Percentiles rank a stretch among this genome's conserved stretches.
phyloP scores from a whole-genome alignment of 116 monocot genomes.

The Posidonia oceanica region DNA sequence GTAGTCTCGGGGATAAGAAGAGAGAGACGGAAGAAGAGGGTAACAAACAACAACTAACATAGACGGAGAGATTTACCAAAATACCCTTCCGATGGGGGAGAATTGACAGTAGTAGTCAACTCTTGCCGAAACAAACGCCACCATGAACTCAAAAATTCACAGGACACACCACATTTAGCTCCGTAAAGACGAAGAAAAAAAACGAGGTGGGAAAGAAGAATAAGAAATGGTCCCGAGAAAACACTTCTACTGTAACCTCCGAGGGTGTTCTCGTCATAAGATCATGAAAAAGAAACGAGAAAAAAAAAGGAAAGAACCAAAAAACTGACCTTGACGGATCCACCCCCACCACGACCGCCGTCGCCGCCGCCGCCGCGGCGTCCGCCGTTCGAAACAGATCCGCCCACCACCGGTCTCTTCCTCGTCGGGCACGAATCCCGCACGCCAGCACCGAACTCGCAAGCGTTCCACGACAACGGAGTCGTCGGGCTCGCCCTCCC shows the following conservation, averaged over 20 bases:
- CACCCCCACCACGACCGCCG: not conserved
- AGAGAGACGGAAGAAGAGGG: not conserved
- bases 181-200: not conserved
- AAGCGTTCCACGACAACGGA: not conserved
- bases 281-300: no score
- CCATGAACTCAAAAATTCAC: not conserved
- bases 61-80: not conserved
- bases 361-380: not conserved
- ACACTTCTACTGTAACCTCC: no score
- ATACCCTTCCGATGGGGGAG: not conserved
- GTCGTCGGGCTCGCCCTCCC: constrained; percentile 2
- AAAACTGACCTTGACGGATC: constrained; percentile 3
- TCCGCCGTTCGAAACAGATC: not conserved
- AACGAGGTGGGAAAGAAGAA: no score
- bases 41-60: not conserved
- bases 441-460: not conserved
- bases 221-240: no score
- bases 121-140: not conserved
- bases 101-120: no score
- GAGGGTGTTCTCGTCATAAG: no score
- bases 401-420: not conserved
- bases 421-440: not conserved
- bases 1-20: not conserved
- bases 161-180: no score
- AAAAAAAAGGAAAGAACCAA: not conserved